phyloP scores from a whole-genome alignment of 2,329 filamentous ascomycete species.

The Trichoderma hamatum region DNA sequence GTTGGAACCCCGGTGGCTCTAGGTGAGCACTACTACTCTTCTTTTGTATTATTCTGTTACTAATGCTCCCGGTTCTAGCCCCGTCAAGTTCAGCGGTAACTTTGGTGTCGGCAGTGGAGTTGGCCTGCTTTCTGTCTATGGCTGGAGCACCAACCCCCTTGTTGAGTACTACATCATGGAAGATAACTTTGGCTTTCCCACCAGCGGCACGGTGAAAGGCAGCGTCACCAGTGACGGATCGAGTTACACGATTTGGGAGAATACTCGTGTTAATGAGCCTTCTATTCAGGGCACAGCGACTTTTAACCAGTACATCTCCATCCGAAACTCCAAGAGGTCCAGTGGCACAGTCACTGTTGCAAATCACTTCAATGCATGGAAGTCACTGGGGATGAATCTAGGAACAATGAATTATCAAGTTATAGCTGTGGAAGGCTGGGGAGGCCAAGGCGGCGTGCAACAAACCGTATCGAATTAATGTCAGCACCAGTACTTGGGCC shows the following conservation, averaged over 20 bases:
- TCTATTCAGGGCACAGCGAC: conserved; percentile 53
- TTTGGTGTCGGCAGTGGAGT: conserved; percentile 34
- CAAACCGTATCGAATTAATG: background rate
- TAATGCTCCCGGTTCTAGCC: background rate
- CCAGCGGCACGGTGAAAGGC: conserved; percentile 41
- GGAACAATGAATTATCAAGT: conserved; percentile 58
- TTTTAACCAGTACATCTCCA: conserved; percentile 51
- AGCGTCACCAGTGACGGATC: conserved; percentile 42
- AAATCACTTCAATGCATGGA: conserved; percentile 52
- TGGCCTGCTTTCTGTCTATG: conserved; percentile 44
- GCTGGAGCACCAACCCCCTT: conserved; percentile 43
- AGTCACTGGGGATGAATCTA: conserved; percentile 48
- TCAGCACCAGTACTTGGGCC: background rate
- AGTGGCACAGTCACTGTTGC: conserved; percentile 51
- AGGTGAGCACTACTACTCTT: background rate
- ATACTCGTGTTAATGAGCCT: conserved; percentile 46
- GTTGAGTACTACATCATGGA: conserved; percentile 47
- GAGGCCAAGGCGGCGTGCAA: conserved; percentile 38
- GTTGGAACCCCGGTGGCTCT: background rate
- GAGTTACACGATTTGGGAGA: conserved; percentile 44
- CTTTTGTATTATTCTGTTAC: background rate
- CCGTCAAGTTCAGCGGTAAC: background rate
- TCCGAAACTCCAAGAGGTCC: conserved; percentile 13
- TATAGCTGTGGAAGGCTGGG: conserved; percentile 57
- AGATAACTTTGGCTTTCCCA: conserved; percentile 44